Evolutionary conservation across 2,329 filamentous ascomycete genomes (phyloP).

Genomic region (Chrysoporthe cubensis): DNA sequence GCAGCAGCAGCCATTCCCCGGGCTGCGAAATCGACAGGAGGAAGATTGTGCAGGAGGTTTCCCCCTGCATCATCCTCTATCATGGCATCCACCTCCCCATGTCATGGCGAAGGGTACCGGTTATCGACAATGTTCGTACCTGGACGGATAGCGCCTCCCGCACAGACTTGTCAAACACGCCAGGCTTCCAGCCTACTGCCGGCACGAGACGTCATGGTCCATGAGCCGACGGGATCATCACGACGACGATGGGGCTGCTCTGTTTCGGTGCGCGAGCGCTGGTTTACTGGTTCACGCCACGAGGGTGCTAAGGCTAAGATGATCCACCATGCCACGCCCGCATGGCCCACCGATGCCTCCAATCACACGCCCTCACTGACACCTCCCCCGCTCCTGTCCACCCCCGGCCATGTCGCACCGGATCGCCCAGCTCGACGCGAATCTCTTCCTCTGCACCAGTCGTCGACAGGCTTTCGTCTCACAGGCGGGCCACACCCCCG

Average conservation of each 20-base stretch:
- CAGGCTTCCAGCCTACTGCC: not conserved
- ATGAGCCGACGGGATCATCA: not conserved
- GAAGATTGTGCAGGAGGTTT: slow-evolving; percentile 1
- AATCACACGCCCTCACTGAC: slow-evolving; percentile 23
- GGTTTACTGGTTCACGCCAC: slow-evolving; percentile 20
- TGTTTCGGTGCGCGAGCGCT: slow-evolving; percentile 1
- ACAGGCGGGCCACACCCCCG: slow-evolving; percentile 14
- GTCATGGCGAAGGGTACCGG: not conserved
- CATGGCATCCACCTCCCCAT: not conserved
- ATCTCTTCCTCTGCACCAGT: slow-evolving; percentile 12
- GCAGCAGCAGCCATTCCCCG: slow-evolving; percentile 4
- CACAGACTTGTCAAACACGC: not conserved
- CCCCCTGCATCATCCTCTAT: slow-evolving; percentile 12
- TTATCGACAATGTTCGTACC: not conserved
- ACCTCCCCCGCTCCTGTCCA: slow-evolving; percentile 21
- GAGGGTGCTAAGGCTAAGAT: slow-evolving; percentile 17
- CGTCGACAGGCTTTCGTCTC: slow-evolving; percentile 17
- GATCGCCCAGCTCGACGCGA: slow-evolving; percentile 27
- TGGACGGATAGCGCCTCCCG: not conserved
- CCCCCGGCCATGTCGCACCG: slow-evolving; percentile 26
- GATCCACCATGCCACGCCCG: slow-evolving; percentile 22
- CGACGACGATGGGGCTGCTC: not conserved
- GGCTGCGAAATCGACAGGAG: not conserved
- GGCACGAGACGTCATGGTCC: not conserved
- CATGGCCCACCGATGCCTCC: slow-evolving; percentile 21